A percentile compares a stretch with the other conserved stretches of the same genome.
Evolutionary conservation across 2,329 filamentous ascomycete genomes (phyloP).

Genomic region (Fusarium hainanense): DNA sequence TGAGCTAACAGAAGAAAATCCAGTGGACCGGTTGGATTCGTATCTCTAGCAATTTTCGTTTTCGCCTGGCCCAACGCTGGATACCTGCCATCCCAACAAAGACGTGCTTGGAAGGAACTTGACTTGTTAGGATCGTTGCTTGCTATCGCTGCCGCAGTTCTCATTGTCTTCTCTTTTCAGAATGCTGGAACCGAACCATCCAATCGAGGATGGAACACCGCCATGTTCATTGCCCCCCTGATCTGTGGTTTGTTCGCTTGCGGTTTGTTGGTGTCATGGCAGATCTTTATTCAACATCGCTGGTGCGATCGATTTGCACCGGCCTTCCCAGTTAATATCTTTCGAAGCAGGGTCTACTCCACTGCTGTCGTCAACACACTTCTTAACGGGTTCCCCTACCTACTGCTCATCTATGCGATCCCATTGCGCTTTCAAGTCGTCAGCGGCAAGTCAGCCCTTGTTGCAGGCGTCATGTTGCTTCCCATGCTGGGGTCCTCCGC

Average conservation of each 20-base stretch:
- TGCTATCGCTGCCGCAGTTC: conserved; percentile 63
- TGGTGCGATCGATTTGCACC: conserved; percentile 48
- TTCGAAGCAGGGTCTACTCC: conserved; percentile 60
- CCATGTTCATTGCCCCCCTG: conserved; percentile 49
- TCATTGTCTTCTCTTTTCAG: conserved; percentile 69
- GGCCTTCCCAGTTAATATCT: conserved; percentile 61
- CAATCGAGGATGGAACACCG: conserved; percentile 56
- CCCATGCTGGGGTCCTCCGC: conserved; percentile 64
- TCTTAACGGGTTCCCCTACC: conserved; percentile 63
- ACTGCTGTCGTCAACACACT: conserved; percentile 57
- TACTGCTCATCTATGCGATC: conserved; percentile 61
- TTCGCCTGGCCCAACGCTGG: conserved; percentile 61
- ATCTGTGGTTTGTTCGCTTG: conserved; percentile 46
- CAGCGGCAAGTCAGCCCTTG: conserved; percentile 57
- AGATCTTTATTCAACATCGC: conserved; percentile 40
- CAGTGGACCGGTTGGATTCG: conserved; percentile 62
- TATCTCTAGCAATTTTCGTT: conserved; percentile 60
- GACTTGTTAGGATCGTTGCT: conserved; percentile 66
- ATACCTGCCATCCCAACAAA: conserved; percentile 53
- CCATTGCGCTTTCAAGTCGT: conserved; percentile 63
- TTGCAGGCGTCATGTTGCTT: conserved; percentile 63
- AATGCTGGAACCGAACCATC: conserved; percentile 54
- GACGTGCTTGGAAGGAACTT: conserved; percentile 60
- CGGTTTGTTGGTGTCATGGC: conserved; percentile 47
- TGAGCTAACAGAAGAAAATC: conserved; percentile 6